Evolutionary conservation across 164 flowering plant genomes (phyloP).

Genomic region (Stephania yunnanensis): DNA sequence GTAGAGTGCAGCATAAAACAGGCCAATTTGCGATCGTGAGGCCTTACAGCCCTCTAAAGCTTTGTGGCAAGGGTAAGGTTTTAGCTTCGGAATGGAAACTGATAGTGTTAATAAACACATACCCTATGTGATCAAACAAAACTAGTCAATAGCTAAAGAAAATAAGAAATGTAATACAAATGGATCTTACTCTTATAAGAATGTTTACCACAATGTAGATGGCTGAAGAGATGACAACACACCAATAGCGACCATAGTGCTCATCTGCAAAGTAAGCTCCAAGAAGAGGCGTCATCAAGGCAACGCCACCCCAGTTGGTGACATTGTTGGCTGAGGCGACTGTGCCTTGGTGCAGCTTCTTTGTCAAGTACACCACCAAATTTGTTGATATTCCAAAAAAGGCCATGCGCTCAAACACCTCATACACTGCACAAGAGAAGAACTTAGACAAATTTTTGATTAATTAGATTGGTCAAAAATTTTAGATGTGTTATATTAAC

Average conservation of each 20-base stretch:
- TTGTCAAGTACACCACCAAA: constrained; percentile 25
- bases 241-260: constrained; percentile 26
- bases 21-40: constrained; percentile 17
- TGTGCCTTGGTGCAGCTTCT: constrained; percentile 28
- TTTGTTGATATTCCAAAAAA: constrained; percentile 29
- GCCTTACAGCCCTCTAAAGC: neutral
- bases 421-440: constrained; percentile 19
- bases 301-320: constrained; percentile 31
- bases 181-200: neutral
- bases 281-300: constrained; percentile 26
- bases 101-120: constrained; percentile 23
- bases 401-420: constrained; percentile 33
- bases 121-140: constrained; percentile 14
- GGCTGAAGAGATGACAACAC: constrained; percentile 22
- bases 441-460: too few relatives aligned
- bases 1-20: constrained; percentile 22
- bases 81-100: constrained; percentile 16
- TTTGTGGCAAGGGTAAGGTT: constrained; percentile 16
- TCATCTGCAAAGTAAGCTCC: constrained; percentile 31
- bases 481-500: too few relatives aligned
- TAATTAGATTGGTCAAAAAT: too few relatives aligned
- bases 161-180: too few relatives aligned
- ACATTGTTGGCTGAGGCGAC: constrained; percentile 29
- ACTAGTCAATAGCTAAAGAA: too few relatives aligned
- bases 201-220: constrained; percentile 20